Evolutionary conservation across 768 basidiomycete genomes (phyloP).

Genomic region (Tephrocybe sp.): DNA sequence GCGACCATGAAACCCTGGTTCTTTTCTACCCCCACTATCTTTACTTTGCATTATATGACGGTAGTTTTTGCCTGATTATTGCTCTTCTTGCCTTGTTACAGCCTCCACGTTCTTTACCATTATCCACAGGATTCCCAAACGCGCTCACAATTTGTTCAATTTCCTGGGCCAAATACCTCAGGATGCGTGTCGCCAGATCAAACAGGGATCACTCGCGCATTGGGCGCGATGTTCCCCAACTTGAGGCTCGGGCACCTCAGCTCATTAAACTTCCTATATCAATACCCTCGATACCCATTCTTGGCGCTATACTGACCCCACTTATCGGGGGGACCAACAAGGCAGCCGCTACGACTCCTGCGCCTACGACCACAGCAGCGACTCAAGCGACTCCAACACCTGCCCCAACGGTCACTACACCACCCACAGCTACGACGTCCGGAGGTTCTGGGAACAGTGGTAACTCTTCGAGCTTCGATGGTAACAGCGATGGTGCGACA

Average conservation of each 20-base stretch:
- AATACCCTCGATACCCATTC: slow-evolving; percentile 40
- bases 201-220: slow-evolving; percentile 7
- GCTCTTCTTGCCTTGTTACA: slow-evolving; percentile 1
- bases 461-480: not conserved
- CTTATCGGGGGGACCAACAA: slow-evolving; percentile 29
- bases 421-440: slow-evolving; percentile 7
- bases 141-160: not conserved
- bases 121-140: not conserved
- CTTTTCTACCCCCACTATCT: not conserved
- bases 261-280: slow-evolving; percentile 38
- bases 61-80: not conserved
- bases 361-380: slow-evolving; percentile 13
- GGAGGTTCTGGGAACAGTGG: slow-evolving; percentile 12
- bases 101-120: slow-evolving; percentile 20
- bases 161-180: not conserved
- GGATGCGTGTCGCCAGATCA: slow-evolving; percentile 14
- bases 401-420: slow-evolving; percentile 11
- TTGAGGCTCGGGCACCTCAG: slow-evolving; percentile 35
- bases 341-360: slow-evolving; percentile 12
- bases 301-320: slow-evolving; percentile 34
- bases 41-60: slow-evolving; percentile 2
- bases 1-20: not conserved
- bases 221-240: not conserved
- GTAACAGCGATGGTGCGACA: slow-evolving; percentile 2
- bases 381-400: slow-evolving; percentile 12